Percentiles rank a stretch among this genome's conserved stretches.
These are phyloP conservation scores for Funneliformis mosseae DNA, from an alignment of 192 early-diverging fungal species.

Conservation along the genomic window DNA sequence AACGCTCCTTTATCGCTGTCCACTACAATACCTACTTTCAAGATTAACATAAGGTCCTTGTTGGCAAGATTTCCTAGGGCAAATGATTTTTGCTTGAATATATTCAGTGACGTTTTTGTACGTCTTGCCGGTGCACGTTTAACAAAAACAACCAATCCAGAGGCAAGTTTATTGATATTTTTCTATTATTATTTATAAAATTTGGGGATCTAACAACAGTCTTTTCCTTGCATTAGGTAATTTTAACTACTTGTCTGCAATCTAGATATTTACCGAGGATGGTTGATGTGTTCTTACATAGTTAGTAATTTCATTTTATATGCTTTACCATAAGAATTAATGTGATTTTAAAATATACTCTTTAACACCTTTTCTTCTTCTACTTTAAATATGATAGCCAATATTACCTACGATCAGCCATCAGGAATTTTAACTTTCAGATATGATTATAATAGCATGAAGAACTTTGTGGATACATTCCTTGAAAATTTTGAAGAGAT, in stretches of 20 bases:
- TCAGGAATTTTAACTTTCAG: neutral
- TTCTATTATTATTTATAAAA: neutral
- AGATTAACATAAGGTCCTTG: neutral
- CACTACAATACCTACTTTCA: neutral
- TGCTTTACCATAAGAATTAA: neutral
- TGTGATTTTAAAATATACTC: no score
- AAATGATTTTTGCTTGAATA: slow-evolving; percentile 2
- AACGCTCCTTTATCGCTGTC: neutral
- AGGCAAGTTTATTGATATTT: neutral
- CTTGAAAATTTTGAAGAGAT: neutral
- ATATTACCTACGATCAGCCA: neutral
- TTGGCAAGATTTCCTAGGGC: slow-evolving; percentile 6
- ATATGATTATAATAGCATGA: neutral
- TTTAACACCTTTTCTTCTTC: neutral
- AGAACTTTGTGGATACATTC: neutral
- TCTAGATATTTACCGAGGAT: neutral
- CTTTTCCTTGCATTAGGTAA: neutral
- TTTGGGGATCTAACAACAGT: neutral
- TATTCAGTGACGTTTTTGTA: slow-evolving; percentile 22
- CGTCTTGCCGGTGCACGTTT: neutral
- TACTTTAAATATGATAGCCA: neutral
- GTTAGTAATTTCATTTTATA: neutral
- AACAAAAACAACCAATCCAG: neutral
- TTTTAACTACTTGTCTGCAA: neutral
- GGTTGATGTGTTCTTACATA: neutral